Conservation (phyloP, 208 protist species). For the Baffinella frigidus region DNA sequence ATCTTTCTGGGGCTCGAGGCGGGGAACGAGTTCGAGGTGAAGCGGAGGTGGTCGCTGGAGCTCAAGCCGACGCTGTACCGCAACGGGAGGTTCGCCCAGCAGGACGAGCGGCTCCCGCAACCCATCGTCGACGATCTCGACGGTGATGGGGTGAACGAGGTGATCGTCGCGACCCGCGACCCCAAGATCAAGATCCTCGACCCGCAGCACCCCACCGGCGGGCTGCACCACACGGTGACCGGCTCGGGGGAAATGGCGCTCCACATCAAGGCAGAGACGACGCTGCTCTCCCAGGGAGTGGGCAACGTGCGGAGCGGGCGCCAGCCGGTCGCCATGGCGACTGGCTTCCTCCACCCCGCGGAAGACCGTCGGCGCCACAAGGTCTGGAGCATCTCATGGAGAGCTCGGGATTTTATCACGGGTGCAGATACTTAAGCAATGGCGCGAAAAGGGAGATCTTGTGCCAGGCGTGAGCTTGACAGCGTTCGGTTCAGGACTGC, state of each 20-base stretch:
- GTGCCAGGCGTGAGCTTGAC: too few species aligned
- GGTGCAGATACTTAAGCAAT: background rate
- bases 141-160: background rate
- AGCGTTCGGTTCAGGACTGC: too few species aligned
- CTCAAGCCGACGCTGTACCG: constrained; percentile 6
- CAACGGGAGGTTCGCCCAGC: background rate
- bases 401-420: background rate
- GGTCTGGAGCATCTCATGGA: background rate
- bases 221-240: background rate
- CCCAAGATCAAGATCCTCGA: background rate
- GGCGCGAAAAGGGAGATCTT: background rate
- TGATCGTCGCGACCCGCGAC: background rate
- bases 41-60: background rate
- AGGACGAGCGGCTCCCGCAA: background rate
- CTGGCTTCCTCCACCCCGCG: background rate
- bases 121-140: background rate
- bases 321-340: background rate
- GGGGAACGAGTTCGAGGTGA: background rate
- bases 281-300: background rate
- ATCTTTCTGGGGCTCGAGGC: background rate
- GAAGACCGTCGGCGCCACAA: background rate
- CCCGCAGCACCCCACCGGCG: background rate
- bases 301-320: background rate
- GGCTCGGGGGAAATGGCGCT: background rate
- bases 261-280: background rate